Percentiles rank a stretch among this genome's conserved stretches.
Evolutionary conservation across 2,329 filamentous ascomycete species (phyloP).

Genomic region (Pestalotiopsis sp.): DNA sequence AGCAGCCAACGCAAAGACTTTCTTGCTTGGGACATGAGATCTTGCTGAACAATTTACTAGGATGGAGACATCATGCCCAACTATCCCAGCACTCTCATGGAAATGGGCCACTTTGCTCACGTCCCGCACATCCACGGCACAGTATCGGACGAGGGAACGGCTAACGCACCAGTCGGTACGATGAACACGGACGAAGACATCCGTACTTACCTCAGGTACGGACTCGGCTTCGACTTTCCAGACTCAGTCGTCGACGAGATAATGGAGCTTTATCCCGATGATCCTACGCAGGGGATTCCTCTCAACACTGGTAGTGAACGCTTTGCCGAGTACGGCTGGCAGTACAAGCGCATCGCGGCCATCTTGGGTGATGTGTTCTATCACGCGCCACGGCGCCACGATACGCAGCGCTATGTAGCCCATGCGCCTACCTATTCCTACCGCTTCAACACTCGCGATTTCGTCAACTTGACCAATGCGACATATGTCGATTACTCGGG

Average conservation of each 20-base stretch:
- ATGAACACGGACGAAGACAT: constrained; percentile 27
- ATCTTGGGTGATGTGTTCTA: constrained; percentile 56
- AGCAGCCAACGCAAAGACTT: not conserved
- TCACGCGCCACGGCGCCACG: constrained; percentile 54
- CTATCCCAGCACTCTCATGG: constrained; percentile 53
- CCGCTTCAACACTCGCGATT: constrained; percentile 55
- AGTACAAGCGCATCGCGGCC: constrained; percentile 55
- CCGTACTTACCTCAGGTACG: constrained; percentile 18
- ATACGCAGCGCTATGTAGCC: constrained; percentile 52
- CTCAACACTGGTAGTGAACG: constrained; percentile 35
- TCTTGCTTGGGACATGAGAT: not conserved
- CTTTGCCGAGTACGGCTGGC: constrained; percentile 37
- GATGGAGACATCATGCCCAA: constrained; percentile 58
- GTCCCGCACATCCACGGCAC: constrained; percentile 64
- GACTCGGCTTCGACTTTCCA: constrained; percentile 24
- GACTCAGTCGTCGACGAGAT: constrained; percentile 32
- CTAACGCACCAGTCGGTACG: constrained; percentile 24
- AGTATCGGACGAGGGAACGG: constrained; percentile 64
- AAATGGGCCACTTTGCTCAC: constrained; percentile 59
- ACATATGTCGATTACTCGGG: no score
- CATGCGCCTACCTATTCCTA: constrained; percentile 56
- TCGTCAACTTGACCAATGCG: constrained; percentile 12
- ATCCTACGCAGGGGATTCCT: constrained; percentile 49
- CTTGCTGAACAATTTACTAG: not conserved
- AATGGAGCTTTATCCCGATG: constrained; percentile 49